Evolutionary conservation across 2,329 filamentous ascomycete genomes (phyloP).

Genomic region (Penicillium sclerotiorum): DNA sequence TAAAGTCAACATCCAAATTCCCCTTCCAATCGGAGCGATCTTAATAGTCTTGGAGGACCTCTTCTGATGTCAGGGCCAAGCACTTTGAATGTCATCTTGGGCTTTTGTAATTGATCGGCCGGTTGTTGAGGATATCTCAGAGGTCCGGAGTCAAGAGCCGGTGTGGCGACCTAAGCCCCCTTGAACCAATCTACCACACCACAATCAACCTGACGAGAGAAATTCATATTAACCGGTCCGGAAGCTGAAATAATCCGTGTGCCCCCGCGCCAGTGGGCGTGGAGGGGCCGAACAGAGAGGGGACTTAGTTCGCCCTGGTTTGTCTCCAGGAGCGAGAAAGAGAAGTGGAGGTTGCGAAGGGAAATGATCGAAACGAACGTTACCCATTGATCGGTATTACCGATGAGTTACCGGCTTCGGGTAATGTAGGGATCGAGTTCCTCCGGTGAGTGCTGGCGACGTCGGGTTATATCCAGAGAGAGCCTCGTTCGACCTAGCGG

Average conservation of each 20-base stretch:
- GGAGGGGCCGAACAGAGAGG: not conserved
- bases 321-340: not conserved
- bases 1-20: not conserved
- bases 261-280: not conserved
- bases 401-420: slow-evolving; percentile 17
- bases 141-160: not conserved
- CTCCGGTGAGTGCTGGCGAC: slow-evolving; percentile 19
- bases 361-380: not conserved
- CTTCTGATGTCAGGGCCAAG: slow-evolving; percentile 3
- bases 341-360: not conserved
- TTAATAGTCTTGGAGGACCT: not conserved
- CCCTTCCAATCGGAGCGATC: not conserved
- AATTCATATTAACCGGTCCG: slow-evolving; percentile 3
- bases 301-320: not conserved
- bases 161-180: not conserved
- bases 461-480: slow-evolving; percentile 2
- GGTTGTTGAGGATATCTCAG: not conserved
- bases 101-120: not conserved
- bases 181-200: not conserved
- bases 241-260: not conserved
- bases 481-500: slow-evolving; percentile 5
- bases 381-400: slow-evolving; percentile 3
- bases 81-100: too few relatives aligned
- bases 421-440: slow-evolving; percentile 22
- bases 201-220: not conserved